Evolutionary conservation across 2,329 filamentous ascomycete genomes (phyloP), one percentile per base, ranked within the genome.

Genomic region (Sporothrix humicola): DNA sequence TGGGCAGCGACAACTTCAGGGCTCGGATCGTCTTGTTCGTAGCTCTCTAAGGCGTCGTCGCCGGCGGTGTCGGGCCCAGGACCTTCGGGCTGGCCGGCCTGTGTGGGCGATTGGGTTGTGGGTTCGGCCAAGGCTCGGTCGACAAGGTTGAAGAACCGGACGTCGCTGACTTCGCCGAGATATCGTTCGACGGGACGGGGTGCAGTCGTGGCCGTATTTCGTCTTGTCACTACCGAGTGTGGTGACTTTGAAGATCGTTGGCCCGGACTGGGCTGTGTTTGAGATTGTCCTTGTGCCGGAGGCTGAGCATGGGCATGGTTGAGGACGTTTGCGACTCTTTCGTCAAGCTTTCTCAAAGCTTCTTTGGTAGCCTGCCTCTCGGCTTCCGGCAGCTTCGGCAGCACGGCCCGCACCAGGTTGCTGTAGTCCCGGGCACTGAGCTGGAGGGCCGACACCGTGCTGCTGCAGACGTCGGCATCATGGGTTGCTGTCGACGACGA

Each of bases 131-230:
- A 73, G n/a, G 78, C 73, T 17, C 77, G 76, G 76, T 80, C 79
- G 17, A 82, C 77, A 5, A 79, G 74, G 52, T 82, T 79, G 75
- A 81, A 81, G 72, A 82, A 82, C 50, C 78, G 78, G 26, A 82
- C 79, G 56, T 82, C 81, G 76, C 81, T 82, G n/a, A 80, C 80
- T 70, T 82, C 80, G 50, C 81, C 82, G 1, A 82, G 76, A 73
- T 81, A 82, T 7, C 79, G 79, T 50, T 79, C 76, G 9, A 74
- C 58, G 1, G 72, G 54, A 13, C 65, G 52, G 20, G 56, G 7
- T 3, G 44, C 42, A 6, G 54, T 15, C 2, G 26, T 13, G n/a
- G 70, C 9, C 46, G 42, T 61, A 8, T 46, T 59, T 26, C 20
- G 23, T 23, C 20, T 17, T 48, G 61, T 9, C 6, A 7, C 13